Evolutionary conservation across 805 yeast species (phyloP).

Genomic region (Candida corydali): DNA sequence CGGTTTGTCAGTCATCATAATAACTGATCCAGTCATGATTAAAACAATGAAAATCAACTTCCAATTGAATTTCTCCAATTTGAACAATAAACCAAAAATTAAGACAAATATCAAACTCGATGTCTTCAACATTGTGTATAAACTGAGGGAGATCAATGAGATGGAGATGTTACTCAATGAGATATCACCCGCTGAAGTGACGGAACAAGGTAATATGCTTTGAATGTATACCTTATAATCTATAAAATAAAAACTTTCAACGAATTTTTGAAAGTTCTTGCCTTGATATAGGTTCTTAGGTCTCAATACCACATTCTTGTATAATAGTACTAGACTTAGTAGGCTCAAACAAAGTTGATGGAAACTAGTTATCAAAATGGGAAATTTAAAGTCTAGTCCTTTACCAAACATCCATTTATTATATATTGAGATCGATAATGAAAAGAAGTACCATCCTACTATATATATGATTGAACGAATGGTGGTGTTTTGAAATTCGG

Average conservation of each 20-base stretch:
- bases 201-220: conserved; percentile 75
- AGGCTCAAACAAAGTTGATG: conserved; percentile 73
- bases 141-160: conserved; percentile 70
- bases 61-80: conserved; percentile 69
- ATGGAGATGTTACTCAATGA: conserved; percentile 88
- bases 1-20: conserved; percentile 69
- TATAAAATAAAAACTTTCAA: conserved; percentile 16
- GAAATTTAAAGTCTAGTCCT: conserved; percentile 75
- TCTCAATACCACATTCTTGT: conserved; percentile 45
- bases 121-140: conserved; percentile 92
- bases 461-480: conserved; percentile 28
- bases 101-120: conserved; percentile 85
- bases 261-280: neutral
- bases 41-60: conserved; percentile 64
- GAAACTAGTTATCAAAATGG: conserved; percentile 76
- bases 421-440: conserved; percentile 69
- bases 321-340: conserved; percentile 46
- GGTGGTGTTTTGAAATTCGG: neutral
- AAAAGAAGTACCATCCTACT: conserved; percentile 67
- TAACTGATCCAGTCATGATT: conserved; percentile 80
- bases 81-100: conserved; percentile 79
- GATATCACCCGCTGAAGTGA: conserved; percentile 89
- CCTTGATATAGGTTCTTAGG: conserved; percentile 21
- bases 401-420: conserved; percentile 97
- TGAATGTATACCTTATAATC: conserved; percentile 31